Percentiles rank a stretch among this genome's conserved stretches.
These are phyloP conservation scores for Hyphodiscus hymeniophilus DNA, from an alignment of 495 filamentous ascomycete genomes.

Conservation along the genomic window DNA sequence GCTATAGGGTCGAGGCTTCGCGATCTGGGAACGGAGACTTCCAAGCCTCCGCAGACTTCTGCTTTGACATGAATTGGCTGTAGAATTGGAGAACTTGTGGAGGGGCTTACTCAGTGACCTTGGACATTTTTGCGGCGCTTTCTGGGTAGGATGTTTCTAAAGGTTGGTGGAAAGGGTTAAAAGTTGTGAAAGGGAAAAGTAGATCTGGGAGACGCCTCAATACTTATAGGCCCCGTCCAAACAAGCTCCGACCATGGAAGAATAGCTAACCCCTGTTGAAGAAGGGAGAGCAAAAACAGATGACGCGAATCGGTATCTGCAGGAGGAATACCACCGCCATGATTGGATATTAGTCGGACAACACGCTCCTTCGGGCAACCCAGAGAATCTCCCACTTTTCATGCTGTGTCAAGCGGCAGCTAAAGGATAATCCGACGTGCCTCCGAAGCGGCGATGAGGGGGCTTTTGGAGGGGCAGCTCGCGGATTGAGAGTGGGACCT, in stretches of 20 bases:
- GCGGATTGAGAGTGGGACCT: neutral
- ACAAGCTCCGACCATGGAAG: too few relatives aligned
- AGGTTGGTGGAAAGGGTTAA: neutral
- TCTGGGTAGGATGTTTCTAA: neutral
- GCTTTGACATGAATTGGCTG: conserved; percentile 15
- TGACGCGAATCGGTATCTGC: too few relatives aligned
- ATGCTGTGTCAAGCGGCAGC: neutral
- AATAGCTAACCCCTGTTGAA: too few relatives aligned
- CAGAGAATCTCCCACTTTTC: too few relatives aligned
- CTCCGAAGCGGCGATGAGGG: too few relatives aligned
- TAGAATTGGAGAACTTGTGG: neutral
- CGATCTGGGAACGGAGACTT: conserved; percentile 7
- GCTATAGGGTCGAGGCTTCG: conserved; percentile 11
- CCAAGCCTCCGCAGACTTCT: conserved; percentile 20
- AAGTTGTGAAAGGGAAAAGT: neutral
- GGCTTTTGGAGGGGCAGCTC: neutral
- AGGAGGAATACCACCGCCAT: too few relatives aligned
- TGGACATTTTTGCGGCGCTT: conserved; percentile 9
- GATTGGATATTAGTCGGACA: too few relatives aligned
- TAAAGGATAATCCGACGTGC: neutral
- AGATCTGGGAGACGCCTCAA: neutral
- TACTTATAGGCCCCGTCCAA: neutral
- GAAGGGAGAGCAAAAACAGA: too few relatives aligned
- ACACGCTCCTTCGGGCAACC: too few relatives aligned
- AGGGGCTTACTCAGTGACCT: conserved; percentile 12